These are phyloP conservation scores for Saccharomyces hybrid DNA, from an alignment of 1,139 yeast genomes.

Conservation along the genomic window DNA sequence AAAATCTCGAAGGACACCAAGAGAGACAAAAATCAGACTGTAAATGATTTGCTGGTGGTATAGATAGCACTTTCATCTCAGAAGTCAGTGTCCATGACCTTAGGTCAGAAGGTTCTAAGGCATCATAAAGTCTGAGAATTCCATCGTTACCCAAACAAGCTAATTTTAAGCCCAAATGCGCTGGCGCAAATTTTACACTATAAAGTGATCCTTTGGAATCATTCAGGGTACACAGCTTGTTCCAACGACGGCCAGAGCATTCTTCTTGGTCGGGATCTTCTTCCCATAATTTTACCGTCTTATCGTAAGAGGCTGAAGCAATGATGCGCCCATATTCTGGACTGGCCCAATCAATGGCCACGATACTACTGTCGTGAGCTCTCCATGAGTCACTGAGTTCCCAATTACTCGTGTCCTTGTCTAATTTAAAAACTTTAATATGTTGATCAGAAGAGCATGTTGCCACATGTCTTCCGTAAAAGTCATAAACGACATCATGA, in stretches of 20 bases:
- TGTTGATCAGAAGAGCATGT: conserved; percentile 92
- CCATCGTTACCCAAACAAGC: conserved; percentile 94
- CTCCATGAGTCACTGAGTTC: conserved; percentile 80
- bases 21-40: conserved; percentile 83
- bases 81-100: conserved; percentile 72
- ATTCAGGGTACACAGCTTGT: conserved; percentile 60
- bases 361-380: conserved; percentile 87
- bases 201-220: conserved; percentile 87
- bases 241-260: conserved; percentile 79
- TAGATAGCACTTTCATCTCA: conserved; percentile 59
- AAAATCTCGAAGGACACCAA: conserved; percentile 90
- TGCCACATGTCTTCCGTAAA: conserved; percentile 83
- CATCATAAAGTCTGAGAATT: conserved; percentile 75
- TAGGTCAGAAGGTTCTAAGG: conserved; percentile 79
- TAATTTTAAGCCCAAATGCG: conserved; percentile 70
- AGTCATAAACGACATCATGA: conserved; percentile 82
- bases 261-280: conserved; percentile 74
- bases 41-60: conserved; percentile 70
- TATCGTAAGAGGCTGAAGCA: conserved; percentile 84
- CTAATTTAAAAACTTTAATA: conserved; percentile 75
- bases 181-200: conserved; percentile 84
- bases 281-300: conserved; percentile 86
- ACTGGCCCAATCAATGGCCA: conserved; percentile 83
- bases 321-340: conserved; percentile 86
- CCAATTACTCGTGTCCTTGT: conserved; percentile 56